Evolutionary conservation across 805 yeast species (phyloP).

Genomic region (Naumovozyma dairenensis): DNA sequence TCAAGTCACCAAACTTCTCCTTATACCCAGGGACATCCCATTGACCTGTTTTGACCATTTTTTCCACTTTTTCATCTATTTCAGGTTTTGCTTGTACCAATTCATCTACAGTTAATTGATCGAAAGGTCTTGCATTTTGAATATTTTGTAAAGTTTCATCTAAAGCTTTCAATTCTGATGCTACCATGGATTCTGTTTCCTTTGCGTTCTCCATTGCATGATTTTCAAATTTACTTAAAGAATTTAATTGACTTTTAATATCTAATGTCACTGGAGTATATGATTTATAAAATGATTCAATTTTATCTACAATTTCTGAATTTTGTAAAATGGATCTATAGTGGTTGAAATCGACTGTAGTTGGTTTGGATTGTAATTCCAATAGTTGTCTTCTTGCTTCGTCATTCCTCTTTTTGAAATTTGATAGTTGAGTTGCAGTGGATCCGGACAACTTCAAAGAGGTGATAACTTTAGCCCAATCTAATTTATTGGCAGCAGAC

Average conservation of each 20-base stretch:
- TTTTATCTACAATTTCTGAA: conserved; percentile 64
- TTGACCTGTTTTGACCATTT: conserved; percentile 92
- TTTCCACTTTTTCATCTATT: conserved; percentile 87
- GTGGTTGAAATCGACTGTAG: conserved; percentile 69
- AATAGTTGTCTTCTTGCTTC: conserved; percentile 82
- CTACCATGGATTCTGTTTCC: conserved; percentile 81
- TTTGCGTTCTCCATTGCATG: conserved; percentile 94
- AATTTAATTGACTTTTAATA: conserved; percentile 78
- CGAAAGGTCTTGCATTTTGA: conserved; percentile 95
- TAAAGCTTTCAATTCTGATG: conserved; percentile 75
- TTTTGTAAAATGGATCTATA: conserved; percentile 79
- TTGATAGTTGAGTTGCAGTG: conserved; percentile 78
- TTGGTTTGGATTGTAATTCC: conserved; percentile 62
- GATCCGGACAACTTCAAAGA: conserved; percentile 86
- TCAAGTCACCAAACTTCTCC: conserved; percentile 95
- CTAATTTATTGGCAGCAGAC: conserved; percentile 74
- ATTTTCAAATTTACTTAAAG: conserved; percentile 87
- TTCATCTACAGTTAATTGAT: conserved; percentile 92
- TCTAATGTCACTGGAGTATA: conserved; percentile 84
- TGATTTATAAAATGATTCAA: conserved; percentile 62
- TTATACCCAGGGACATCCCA: conserved; percentile 98
- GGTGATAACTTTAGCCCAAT: conserved; percentile 87
- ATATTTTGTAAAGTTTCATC: conserved; percentile 85
- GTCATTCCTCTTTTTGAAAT: conserved; percentile 97
- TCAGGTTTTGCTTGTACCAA: conserved; percentile 94